Conservation (phyloP, 768 basidiomycete species). For the Serpula lacrymans region DNA sequence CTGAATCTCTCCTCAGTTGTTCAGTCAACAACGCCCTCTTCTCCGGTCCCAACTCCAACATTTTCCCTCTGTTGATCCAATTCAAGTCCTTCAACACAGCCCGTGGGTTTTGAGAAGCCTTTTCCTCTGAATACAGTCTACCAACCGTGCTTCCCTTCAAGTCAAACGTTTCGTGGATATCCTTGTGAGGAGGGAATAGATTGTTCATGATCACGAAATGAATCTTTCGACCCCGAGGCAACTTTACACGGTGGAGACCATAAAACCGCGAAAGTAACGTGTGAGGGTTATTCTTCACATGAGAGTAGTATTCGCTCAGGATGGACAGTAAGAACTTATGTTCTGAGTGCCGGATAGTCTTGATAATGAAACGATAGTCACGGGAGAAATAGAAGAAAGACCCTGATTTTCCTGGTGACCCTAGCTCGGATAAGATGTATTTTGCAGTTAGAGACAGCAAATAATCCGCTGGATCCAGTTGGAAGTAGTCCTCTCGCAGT, state of each 20-base stretch:
- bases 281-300: slow-evolving; percentile 88
- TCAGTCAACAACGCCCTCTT: slow-evolving; percentile 89
- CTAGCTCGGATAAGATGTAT: slow-evolving; percentile 96
- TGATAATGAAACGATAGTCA: slow-evolving; percentile 99
- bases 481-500: slow-evolving; percentile 90
- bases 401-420: slow-evolving; percentile 97
- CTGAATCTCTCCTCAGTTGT: slow-evolving; percentile 84
- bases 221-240: slow-evolving; percentile 90
- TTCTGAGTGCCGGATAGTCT: slow-evolving; percentile 93
- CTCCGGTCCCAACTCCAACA: slow-evolving; percentile 91
- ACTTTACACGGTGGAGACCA: slow-evolving; percentile 95
- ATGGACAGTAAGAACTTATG: slow-evolving; percentile 90
- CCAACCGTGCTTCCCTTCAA: slow-evolving; percentile 94
- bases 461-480: slow-evolving; percentile 96
- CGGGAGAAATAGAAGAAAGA: slow-evolving; percentile 99
- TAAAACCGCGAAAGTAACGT: slow-evolving; percentile 94
- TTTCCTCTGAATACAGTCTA: slow-evolving; percentile 82
- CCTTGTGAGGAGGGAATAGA: slow-evolving; percentile 94
- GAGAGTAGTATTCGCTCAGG: slow-evolving; percentile 78
- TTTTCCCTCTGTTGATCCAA: slow-evolving; percentile 81
- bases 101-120: slow-evolving; percentile 68
- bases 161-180: slow-evolving; percentile 97
- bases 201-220: slow-evolving; percentile 99
- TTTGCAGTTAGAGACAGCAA: slow-evolving; percentile 94
- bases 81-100: slow-evolving; percentile 96